Percentiles rank a stretch among this genome's conserved stretches.
Conservation (phyloP, 2,329 filamentous ascomycete species). For the Aureobasidium melanogenum region DNA sequence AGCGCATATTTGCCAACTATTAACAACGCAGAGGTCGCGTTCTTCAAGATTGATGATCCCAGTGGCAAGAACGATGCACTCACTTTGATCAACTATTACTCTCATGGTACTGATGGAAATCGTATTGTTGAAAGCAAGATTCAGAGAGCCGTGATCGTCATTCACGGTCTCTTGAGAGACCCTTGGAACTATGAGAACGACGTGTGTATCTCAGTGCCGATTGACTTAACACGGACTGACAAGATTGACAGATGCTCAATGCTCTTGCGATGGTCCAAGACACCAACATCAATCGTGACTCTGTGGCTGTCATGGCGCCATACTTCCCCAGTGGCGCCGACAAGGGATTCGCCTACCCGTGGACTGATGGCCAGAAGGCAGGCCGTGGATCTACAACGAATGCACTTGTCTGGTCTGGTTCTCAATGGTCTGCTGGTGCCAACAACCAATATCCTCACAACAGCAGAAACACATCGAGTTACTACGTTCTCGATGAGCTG, state of each 20-base stretch:
- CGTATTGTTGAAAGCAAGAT: slow-evolving; percentile 21
- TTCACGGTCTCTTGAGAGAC: slow-evolving; percentile 27
- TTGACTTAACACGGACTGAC: not conserved
- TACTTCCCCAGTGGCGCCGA: slow-evolving; percentile 29
- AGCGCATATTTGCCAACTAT: slow-evolving; percentile 22
- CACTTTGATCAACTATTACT: slow-evolving; percentile 29
- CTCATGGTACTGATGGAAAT: slow-evolving; percentile 21
- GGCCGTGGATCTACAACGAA: slow-evolving; percentile 25
- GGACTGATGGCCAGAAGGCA: slow-evolving; percentile 18
- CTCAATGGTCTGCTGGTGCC: slow-evolving; percentile 26
- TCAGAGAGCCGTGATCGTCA: slow-evolving; percentile 26
- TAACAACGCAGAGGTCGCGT: slow-evolving; percentile 25
- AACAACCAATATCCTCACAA: slow-evolving; percentile 28
- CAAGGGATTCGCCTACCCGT: slow-evolving; percentile 27
- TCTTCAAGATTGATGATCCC: slow-evolving; percentile 24
- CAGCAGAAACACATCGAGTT: slow-evolving; percentile 23
- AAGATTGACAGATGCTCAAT: slow-evolving; percentile 19
- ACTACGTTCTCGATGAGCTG: slow-evolving; percentile 26
- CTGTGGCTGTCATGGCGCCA: slow-evolving; percentile 25
- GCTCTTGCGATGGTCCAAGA: slow-evolving; percentile 23
- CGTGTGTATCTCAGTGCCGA: not conserved
- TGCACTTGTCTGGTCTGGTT: slow-evolving; percentile 27
- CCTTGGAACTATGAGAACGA: slow-evolving; percentile 26
- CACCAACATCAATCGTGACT: slow-evolving; percentile 22
- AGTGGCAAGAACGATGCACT: slow-evolving; percentile 20